Evolutionary conservation across 2,329 filamentous ascomycete species (phyloP).

Genomic region (Cercospora sp.): DNA sequence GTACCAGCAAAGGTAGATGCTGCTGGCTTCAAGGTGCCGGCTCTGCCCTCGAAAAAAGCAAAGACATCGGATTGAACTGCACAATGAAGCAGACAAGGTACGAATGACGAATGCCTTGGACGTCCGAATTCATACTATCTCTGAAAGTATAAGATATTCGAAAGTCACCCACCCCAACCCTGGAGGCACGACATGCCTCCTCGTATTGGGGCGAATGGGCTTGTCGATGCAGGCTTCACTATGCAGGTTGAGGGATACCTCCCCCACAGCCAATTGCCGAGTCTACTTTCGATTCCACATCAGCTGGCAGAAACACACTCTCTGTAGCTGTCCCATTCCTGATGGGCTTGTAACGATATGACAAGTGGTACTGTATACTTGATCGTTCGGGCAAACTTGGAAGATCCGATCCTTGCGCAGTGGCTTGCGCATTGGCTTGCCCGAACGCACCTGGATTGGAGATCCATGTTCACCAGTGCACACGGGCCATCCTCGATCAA

Average conservation of each 20-base stretch:
- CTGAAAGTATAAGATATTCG: background rate
- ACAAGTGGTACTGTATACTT: background rate
- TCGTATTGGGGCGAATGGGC: background rate
- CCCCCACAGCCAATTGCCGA: background rate
- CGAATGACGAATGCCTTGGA: background rate
- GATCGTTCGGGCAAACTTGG: background rate
- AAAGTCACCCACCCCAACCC: background rate
- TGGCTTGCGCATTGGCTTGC: background rate
- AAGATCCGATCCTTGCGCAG: background rate
- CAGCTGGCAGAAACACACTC: background rate
- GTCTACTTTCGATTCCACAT: background rate
- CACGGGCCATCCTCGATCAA: background rate
- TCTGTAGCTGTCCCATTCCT: background rate
- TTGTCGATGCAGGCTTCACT: background rate
- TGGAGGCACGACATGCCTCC: background rate
- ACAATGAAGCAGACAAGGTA: background rate
- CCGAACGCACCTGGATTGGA: background rate
- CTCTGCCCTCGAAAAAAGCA: conserved; percentile 71
- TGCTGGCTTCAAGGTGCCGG: conserved; percentile 80
- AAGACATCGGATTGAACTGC: conserved; percentile 31
- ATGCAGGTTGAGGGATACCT: background rate
- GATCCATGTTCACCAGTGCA: background rate
- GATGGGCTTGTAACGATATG: background rate
- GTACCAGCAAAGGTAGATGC: conserved; percentile 55
- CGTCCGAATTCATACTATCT: background rate